Evolutionary conservation across 73 alveolate genomes (phyloP).

Genomic region (Symbiodinium pilosum): DNA sequence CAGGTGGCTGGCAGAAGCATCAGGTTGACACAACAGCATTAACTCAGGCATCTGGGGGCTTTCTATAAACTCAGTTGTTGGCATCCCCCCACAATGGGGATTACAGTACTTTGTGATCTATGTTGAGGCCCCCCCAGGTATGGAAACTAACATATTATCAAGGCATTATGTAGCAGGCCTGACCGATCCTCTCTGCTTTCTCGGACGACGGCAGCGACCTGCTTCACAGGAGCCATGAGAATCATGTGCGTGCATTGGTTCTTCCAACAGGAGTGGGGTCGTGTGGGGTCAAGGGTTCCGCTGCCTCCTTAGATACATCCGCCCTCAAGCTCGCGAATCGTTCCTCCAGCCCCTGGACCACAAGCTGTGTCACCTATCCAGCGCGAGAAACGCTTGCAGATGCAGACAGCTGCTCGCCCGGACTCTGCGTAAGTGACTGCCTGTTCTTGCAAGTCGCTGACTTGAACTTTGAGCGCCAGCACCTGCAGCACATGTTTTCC

Average conservation of each 20-base stretch:
- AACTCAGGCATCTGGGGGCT: no score
- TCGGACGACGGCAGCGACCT: slow-evolving; percentile 64
- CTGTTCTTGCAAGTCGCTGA: slow-evolving; percentile 88
- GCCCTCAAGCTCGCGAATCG: slow-evolving; percentile 79
- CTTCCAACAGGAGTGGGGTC: neutral
- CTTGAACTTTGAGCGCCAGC: slow-evolving; percentile 83
- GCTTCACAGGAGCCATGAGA: neutral
- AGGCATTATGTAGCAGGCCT: no score
- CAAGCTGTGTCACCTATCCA: slow-evolving; percentile 50
- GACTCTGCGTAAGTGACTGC: no score
- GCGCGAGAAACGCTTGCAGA: neutral
- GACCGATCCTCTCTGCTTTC: slow-evolving; percentile 73
- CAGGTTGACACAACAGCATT: no score
- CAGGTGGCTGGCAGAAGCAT: neutral
- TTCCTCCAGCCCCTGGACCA: slow-evolving; percentile 74
- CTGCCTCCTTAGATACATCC: slow-evolving; percentile 63
- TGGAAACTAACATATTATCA: no score
- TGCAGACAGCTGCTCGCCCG: neutral
- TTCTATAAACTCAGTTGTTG: neutral
- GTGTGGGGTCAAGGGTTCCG: neutral
- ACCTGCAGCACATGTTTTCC: neutral
- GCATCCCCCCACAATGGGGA: neutral
- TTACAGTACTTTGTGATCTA: neutral
- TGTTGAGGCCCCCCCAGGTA: no score
- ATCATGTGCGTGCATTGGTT: neutral